Evolutionary conservation across 2,329 filamentous ascomycete genomes (phyloP).

Genomic region (Tolypocladium endophyticum): DNA sequence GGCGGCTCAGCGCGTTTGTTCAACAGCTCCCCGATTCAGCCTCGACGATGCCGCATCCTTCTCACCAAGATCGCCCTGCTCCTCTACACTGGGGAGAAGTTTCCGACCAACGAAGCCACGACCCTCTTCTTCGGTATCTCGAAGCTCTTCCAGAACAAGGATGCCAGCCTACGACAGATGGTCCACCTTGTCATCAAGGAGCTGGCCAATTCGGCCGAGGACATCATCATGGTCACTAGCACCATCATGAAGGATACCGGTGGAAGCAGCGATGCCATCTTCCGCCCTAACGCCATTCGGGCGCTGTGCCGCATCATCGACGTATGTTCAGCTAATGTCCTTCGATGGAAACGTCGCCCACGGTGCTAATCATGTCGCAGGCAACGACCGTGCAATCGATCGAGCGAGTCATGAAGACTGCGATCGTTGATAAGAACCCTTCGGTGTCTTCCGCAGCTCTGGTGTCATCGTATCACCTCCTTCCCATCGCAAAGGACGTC

Average conservation of each 20-base stretch:
- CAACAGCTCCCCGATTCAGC: slow-evolving; percentile 94
- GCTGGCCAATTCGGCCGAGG: slow-evolving; percentile 86
- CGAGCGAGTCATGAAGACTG: slow-evolving; percentile 96
- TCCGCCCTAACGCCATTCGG: slow-evolving; percentile 90
- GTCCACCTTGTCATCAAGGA: slow-evolving; percentile 98
- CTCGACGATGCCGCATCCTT: slow-evolving; percentile 92
- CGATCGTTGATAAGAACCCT: slow-evolving; percentile 97
- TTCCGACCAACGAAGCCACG: slow-evolving; percentile 94
- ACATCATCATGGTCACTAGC: slow-evolving; percentile 99
- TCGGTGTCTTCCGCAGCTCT: slow-evolving; percentile 94
- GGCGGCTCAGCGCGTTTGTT: slow-evolving; percentile 71
- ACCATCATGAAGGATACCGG: slow-evolving; percentile 99
- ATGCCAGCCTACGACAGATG: slow-evolving; percentile 96
- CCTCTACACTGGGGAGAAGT: slow-evolving; percentile 92
- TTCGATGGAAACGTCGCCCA: neutral
- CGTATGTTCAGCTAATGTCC: slow-evolving; percentile 38
- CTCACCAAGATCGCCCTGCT: slow-evolving; percentile 95
- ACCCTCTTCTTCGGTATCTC: slow-evolving; percentile 98
- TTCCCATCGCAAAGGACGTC: slow-evolving; percentile 90
- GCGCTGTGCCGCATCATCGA: slow-evolving; percentile 95
- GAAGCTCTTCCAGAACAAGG: slow-evolving; percentile 99
- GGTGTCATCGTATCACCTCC: slow-evolving; percentile 93
- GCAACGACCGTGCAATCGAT: slow-evolving; percentile 94
- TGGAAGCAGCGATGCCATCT: slow-evolving; percentile 86
- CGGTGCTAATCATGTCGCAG: slow-evolving; percentile 33